Evolutionary conservation across 1,284 basidiomycete species (phyloP).

Genomic region (Melampsora abietis-canadensis): DNA sequence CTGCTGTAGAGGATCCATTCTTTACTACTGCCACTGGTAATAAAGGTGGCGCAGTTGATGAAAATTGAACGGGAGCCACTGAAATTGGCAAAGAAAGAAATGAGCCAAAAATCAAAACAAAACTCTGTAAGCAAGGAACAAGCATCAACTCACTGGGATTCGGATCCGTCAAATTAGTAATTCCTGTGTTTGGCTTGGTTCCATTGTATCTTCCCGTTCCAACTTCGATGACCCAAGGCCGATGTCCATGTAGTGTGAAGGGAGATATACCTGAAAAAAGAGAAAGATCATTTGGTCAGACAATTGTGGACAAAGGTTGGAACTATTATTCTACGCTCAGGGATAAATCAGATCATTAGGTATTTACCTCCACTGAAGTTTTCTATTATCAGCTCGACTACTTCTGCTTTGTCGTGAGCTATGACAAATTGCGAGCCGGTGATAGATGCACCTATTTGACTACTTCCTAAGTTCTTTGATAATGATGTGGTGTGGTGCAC

Average conservation of each 20-base stretch:
- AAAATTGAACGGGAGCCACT: no score
- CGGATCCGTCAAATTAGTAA: constrained; percentile 6
- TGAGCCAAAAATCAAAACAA: no score
- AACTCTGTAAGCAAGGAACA: no score
- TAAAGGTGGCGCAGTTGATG: no score
- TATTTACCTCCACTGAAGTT: constrained; percentile 35
- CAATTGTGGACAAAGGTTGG: no score
- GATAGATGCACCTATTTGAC: constrained; percentile 24
- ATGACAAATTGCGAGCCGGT: constrained; percentile 30
- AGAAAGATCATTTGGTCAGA: no score
- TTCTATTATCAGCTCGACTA: constrained; percentile 39
- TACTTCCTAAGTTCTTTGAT: constrained; percentile 17
- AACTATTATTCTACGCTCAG: no score
- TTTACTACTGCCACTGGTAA: no score
- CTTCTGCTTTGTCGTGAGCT: constrained; percentile 30
- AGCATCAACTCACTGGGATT: neutral
- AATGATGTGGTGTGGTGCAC: constrained; percentile 33
- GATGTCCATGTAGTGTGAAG: constrained; percentile 36
- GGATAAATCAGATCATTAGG: no score
- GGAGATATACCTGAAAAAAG: constrained; percentile 10
- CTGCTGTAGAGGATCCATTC: no score
- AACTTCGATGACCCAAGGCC: constrained; percentile 36
- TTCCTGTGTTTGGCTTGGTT: constrained; percentile 8
- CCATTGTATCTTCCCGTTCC: constrained; percentile 27
- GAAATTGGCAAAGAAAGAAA: no score